Percentiles rank a stretch among this genome's conserved stretches.
These are phyloP conservation scores for Acanthamoeba royreba DNA, from an alignment of 208 protist species.

Conservation along the genomic window DNA sequence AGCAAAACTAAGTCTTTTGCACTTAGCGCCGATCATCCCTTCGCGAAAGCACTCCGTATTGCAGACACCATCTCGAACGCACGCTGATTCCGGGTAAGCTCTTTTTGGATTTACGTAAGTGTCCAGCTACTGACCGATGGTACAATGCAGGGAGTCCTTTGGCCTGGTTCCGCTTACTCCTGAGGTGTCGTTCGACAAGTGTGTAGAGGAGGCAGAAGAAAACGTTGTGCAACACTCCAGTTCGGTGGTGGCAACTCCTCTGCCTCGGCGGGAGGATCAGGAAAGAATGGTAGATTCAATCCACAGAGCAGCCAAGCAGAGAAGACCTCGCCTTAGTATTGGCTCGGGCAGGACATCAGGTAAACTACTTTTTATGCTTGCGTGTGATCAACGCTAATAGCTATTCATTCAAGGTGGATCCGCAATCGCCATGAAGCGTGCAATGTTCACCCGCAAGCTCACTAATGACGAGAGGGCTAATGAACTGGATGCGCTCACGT, in stretches of 20 bases:
- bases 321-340: background rate
- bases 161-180: background rate
- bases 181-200: background rate
- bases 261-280: background rate
- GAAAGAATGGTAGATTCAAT: background rate
- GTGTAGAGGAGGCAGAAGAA: background rate
- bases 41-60: too few relatives aligned
- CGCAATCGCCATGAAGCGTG: background rate
- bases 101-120: background rate
- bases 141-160: background rate
- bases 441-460: background rate
- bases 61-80: too few relatives aligned
- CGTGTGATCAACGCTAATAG: background rate
- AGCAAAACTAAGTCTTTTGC: too few relatives aligned
- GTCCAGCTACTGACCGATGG: too few relatives aligned
- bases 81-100: background rate
- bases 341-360: background rate
- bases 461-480: background rate
- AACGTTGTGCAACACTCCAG: background rate
- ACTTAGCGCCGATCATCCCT: too few relatives aligned
- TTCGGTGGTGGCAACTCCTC: background rate
- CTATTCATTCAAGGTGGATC: background rate
- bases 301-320: background rate
- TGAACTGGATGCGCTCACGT: background rate
- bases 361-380: background rate